phyloP scores from a whole-genome alignment of 768 basidiomycete genomes.

The Leccinum longicurvipes region DNA sequence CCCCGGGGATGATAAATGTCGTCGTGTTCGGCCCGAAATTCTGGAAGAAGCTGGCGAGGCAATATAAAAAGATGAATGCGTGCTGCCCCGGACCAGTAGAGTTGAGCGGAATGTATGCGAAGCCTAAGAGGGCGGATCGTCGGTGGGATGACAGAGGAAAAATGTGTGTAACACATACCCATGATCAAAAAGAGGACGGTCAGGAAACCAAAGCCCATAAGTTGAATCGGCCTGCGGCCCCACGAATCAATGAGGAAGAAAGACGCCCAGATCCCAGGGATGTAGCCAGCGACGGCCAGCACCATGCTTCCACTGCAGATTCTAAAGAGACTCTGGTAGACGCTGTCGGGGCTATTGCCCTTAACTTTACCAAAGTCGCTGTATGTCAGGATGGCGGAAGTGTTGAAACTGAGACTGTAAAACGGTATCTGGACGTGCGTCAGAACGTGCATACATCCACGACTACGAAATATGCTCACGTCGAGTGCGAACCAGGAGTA shows the following conservation, averaged over 20 bases:
- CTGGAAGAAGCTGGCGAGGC: slow-evolving; percentile 17
- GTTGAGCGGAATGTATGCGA: slow-evolving; percentile 1
- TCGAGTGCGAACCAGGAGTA: slow-evolving; percentile 93
- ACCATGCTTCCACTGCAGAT: slow-evolving; percentile 21
- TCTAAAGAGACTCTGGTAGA: slow-evolving; percentile 25
- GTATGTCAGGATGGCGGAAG: slow-evolving; percentile 64
- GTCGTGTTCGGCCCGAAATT: slow-evolving; percentile 41
- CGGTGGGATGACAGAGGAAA: neutral
- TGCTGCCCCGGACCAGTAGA: slow-evolving; percentile 55
- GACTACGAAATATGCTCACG: slow-evolving; percentile 37
- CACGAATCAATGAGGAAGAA: slow-evolving; percentile 67
- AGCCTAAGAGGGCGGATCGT: neutral
- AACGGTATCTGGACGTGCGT: slow-evolving; percentile 63
- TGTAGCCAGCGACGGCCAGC: slow-evolving; percentile 16
- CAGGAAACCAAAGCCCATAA: slow-evolving; percentile 66
- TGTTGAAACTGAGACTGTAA: slow-evolving; percentile 85
- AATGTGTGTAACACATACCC: slow-evolving; percentile 40
- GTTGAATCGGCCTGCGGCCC: slow-evolving; percentile 73
- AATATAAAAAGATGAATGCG: slow-evolving; percentile 41
- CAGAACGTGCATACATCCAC: neutral
- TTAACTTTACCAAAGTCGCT: slow-evolving; percentile 60
- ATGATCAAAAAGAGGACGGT: slow-evolving; percentile 65
- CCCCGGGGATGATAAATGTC: slow-evolving; percentile 75
- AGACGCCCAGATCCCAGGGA: slow-evolving; percentile 59
- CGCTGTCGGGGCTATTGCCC: slow-evolving; percentile 7